These are phyloP conservation scores for Tanacetum coccineum DNA, from an alignment of 129 eudicot genomes.

Conservation along the genomic window DNA sequence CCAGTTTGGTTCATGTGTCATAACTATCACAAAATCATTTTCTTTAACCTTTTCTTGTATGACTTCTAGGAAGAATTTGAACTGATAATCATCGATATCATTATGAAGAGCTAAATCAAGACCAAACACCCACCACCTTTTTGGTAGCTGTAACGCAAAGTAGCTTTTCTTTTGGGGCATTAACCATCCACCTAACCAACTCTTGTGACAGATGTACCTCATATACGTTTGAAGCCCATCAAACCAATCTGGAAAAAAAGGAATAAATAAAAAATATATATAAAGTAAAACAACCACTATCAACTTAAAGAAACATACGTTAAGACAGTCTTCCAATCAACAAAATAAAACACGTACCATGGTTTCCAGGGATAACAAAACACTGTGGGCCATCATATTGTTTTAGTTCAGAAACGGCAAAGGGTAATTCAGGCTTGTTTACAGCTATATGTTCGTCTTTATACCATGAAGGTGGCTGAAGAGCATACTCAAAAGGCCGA, in stretches of 20 bases:
- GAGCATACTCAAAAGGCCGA: constrained; percentile 89
- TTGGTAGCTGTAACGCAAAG: constrained; percentile 87
- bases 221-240: constrained; percentile 96
- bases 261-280: not conserved
- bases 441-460: constrained; percentile 84
- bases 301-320: not conserved
- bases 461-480: constrained; percentile 87
- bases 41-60: constrained; percentile 75
- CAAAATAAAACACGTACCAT: constrained; percentile 47
- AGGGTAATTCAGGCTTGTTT: constrained; percentile 87
- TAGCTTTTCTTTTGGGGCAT: constrained; percentile 99
- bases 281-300: not conserved
- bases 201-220: constrained; percentile 95
- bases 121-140: constrained; percentile 96
- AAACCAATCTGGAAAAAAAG: constrained; percentile 72
- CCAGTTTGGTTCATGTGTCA: constrained; percentile 98
- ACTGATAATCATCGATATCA: constrained; percentile 83
- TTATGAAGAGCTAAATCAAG: constrained; percentile 93
- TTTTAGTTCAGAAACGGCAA: constrained; percentile 54
- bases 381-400: constrained; percentile 90
- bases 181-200: constrained; percentile 99
- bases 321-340: not conserved
- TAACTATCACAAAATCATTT: constrained; percentile 78
- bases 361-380: constrained; percentile 95
- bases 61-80: constrained; percentile 74